Evolutionary conservation across 2,329 filamentous ascomycete genomes (phyloP), one percentile per base, ranked within the genome.

Genomic region (Monosporascus sp.): DNA sequence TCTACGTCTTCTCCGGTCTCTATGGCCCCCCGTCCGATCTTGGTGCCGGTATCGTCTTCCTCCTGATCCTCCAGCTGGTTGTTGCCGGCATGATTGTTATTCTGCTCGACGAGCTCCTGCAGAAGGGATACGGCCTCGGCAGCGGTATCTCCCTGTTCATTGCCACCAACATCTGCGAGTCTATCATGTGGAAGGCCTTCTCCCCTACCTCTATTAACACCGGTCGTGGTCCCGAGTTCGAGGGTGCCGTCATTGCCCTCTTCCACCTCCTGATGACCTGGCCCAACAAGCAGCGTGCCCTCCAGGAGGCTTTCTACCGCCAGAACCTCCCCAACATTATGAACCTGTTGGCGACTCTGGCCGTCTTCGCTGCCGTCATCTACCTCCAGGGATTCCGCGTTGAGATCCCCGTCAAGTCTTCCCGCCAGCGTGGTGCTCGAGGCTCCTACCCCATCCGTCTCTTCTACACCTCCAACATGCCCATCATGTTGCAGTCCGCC

Each of bases 401-500:
- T 70, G 94, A 99, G 80, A 99, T 99, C 70, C 95, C 95, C 58
- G 94, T 99, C 83, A 99, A 99, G 87, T 97, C 92, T 56, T 93
- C 91, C 66, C 92, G 94, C 77, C 94, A 99, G 84, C 92, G 94
- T 82, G 94, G 94, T 75, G 94, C 96, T 72, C 93, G 94, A 68
- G 95, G 93, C 68, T 96, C 92, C 41, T 99, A 97, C 84, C 94
- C 94, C 67, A 85, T 99, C 73, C 93, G 95, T 69, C 89, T 99
- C 55, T 99, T 99, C 85, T 99, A 99, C 81, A 99, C 94, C 71
- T 97, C 92, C 73, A 99, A 99, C 88, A 99, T 99, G 95, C 94
- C 94, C 70, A 99, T 99, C 78, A 99, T 99, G 94, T 83, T 99
- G 73, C 95, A 99, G 81, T 97, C 93, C 47, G 94, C 94, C 64